These are phyloP conservation scores for Globisporangium heterothallicum DNA, from an alignment of 352 stramenopile species.

Conservation along the genomic window DNA sequence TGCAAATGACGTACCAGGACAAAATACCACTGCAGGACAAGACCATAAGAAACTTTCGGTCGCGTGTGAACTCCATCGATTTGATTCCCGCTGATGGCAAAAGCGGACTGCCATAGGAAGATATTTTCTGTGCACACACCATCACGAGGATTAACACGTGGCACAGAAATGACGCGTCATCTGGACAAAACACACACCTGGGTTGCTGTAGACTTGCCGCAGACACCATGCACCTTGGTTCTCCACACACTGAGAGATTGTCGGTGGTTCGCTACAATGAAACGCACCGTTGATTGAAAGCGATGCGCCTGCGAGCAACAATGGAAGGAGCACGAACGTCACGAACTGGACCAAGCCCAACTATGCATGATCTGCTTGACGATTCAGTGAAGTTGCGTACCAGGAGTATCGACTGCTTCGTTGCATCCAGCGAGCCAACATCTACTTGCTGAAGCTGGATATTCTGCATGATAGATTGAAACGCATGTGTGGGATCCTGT, in stretches of 20 bases:
- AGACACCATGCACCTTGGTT: not conserved
- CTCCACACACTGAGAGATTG: conserved; percentile 6
- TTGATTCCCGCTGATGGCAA: not conserved
- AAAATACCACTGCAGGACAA: conserved; percentile 17
- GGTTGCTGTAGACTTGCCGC: not conserved
- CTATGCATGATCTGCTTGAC: too few relatives aligned
- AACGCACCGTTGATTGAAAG: conserved; percentile 9
- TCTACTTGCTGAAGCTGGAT: conserved; percentile 19
- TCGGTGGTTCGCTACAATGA: conserved; percentile 14
- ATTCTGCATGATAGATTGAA: conserved; percentile 20
- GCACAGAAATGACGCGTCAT: not conserved
- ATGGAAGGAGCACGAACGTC: too few relatives aligned
- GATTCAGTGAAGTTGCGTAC: too few relatives aligned
- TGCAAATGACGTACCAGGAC: conserved; percentile 18
- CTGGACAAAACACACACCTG: conserved; percentile 2
- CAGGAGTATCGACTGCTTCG: conserved; percentile 15
- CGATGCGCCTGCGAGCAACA: conserved; percentile 6
- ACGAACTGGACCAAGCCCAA: too few relatives aligned
- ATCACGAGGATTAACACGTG: not conserved
- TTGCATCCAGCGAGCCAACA: conserved; percentile 13
- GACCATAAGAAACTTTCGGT: conserved; percentile 3
- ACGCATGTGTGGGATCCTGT: conserved; percentile 9
- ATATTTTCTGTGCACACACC: conserved; percentile 6
- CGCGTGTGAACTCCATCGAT: conserved; percentile 6
- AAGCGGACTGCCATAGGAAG: not conserved